These are phyloP conservation scores for Fusarium coffeatum DNA, from an alignment of 2,329 filamentous ascomycete genomes.

Conservation along the genomic window DNA sequence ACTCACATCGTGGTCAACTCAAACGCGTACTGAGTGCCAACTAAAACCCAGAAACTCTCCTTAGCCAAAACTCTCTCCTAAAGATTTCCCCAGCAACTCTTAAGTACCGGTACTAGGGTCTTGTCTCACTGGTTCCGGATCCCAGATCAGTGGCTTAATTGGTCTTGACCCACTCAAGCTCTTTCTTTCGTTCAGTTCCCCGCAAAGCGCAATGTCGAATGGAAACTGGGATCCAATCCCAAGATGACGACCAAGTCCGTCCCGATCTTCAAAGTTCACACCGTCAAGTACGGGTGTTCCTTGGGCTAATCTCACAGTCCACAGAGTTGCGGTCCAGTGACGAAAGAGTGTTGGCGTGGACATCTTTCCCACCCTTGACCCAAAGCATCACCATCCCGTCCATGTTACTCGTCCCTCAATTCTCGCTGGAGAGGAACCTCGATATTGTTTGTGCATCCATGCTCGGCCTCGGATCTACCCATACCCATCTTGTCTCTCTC, in stretches of 20 bases:
- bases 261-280: constrained; percentile 47
- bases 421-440: constrained; percentile 42
- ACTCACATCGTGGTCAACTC: background rate
- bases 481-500: constrained; percentile 26
- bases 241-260: constrained; percentile 41
- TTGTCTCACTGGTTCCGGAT: constrained; percentile 38
- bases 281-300: constrained; percentile 39
- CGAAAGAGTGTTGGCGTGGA: constrained; percentile 38
- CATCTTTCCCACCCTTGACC: constrained; percentile 8
- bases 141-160: constrained; percentile 42
- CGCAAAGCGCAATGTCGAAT: constrained; percentile 35
- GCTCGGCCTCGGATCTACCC: constrained; percentile 39
- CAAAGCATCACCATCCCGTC: constrained; percentile 18
- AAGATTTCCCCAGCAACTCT: constrained; percentile 3
- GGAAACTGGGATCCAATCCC: constrained; percentile 21
- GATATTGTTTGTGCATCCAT: constrained; percentile 30
- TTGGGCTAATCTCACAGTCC: constrained; percentile 41
- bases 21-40: background rate
- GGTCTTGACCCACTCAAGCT: constrained; percentile 38
- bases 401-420: constrained; percentile 43
- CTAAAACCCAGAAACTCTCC: background rate
- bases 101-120: constrained; percentile 23
- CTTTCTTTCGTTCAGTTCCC: constrained; percentile 33
- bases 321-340: constrained; percentile 32
- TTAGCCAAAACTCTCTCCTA: constrained; percentile 16